Evolutionary conservation across 352 stramenopile genomes (phyloP).

Genomic region (Globisporangium ultimum): DNA sequence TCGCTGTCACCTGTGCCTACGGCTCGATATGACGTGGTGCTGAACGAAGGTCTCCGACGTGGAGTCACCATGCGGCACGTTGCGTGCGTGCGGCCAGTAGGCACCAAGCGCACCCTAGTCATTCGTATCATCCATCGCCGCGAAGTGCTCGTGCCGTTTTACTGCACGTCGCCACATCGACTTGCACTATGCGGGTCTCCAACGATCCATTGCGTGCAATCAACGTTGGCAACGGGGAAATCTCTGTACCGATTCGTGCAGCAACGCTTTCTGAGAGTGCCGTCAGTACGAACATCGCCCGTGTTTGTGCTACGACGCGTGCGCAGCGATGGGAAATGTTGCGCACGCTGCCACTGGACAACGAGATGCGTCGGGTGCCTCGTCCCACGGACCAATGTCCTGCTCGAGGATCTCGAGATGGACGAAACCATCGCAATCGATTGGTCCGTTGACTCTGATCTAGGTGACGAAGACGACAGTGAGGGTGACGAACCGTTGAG

Average conservation of each 20-base stretch:
- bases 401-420: conserved; percentile 35
- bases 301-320: conserved; percentile 50
- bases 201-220: conserved; percentile 23
- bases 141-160: conserved; percentile 46
- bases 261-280: conserved; percentile 14
- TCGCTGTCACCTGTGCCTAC: not conserved
- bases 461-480: not conserved
- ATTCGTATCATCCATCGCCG: conserved; percentile 47
- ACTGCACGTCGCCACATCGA: conserved; percentile 35
- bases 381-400: conserved; percentile 24
- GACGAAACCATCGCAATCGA: conserved; percentile 68
- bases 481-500: conserved; percentile 7
- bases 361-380: conserved; percentile 45
- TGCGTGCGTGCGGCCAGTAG: not conserved
- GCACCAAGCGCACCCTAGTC: conserved; percentile 19
- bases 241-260: conserved; percentile 26
- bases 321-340: conserved; percentile 36
- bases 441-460: conserved; percentile 31
- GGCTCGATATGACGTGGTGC: conserved; percentile 16
- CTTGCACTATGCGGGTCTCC: conserved; percentile 33
- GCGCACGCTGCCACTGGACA: conserved; percentile 51
- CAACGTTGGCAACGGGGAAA: conserved; percentile 22
- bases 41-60: conserved; percentile 16
- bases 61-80: conserved; percentile 11
- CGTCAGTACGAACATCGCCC: not conserved